Evolutionary conservation across 2,329 filamentous ascomycete genomes (phyloP).

Genomic region (Penicillium oxalicum): DNA sequence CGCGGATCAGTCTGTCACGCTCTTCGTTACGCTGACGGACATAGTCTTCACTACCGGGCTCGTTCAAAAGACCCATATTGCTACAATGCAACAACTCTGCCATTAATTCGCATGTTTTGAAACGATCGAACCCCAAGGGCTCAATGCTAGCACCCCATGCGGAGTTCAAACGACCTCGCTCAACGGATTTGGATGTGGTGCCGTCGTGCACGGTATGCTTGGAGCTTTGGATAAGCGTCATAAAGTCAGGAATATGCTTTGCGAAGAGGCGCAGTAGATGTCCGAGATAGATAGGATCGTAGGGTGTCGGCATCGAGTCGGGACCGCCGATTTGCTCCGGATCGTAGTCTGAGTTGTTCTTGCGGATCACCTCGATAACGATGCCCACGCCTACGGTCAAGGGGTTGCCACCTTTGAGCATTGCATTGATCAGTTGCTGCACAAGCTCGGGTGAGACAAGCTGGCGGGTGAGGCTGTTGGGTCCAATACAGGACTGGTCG

Average conservation of each 20-base stretch:
- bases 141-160: constrained; percentile 90
- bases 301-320: constrained; percentile 70
- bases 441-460: constrained; percentile 83
- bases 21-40: constrained; percentile 74
- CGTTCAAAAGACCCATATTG: constrained; percentile 95
- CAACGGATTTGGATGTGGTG: constrained; percentile 55
- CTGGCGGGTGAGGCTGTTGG: constrained; percentile 92
- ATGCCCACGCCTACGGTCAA: constrained; percentile 95
- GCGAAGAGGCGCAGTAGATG: constrained; percentile 85
- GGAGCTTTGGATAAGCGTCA: constrained; percentile 77
- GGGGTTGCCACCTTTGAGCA: constrained; percentile 89
- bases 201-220: constrained; percentile 53
- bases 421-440: constrained; percentile 77
- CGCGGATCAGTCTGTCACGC: constrained; percentile 68
- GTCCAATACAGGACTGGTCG: constrained; percentile 97
- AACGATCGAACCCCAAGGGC: constrained; percentile 91
- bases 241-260: constrained; percentile 86
- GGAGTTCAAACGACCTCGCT: constrained; percentile 69
- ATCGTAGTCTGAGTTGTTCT: constrained; percentile 99
- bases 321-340: constrained; percentile 80
- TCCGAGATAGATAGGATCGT: constrained; percentile 93
- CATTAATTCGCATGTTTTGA: constrained; percentile 99
- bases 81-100: constrained; percentile 95
- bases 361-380: constrained; percentile 95
- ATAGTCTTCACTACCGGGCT: constrained; percentile 80